phyloP scores from a whole-genome alignment of 2,329 filamentous ascomycete genomes.

The Sarocladium strictum region DNA sequence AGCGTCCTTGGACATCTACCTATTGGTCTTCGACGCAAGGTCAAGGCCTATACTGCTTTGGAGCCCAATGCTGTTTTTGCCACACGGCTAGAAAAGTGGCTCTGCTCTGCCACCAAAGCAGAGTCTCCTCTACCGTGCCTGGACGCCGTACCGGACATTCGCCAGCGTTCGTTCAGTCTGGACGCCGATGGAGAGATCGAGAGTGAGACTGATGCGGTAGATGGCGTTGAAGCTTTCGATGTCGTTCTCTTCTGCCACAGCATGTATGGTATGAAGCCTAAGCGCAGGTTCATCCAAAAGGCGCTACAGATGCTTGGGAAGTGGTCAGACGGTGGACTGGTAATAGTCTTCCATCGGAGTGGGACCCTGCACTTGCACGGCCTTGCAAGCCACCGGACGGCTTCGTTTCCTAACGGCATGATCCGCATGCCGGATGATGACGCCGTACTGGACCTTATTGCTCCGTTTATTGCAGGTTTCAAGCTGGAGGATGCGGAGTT shows the following conservation, averaged over 20 bases:
- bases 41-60: conserved; percentile 47
- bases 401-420: conserved; percentile 38
- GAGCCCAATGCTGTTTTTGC: conserved; percentile 47
- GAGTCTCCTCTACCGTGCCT: conserved; percentile 35
- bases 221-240: conserved; percentile 38
- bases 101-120: conserved; percentile 23
- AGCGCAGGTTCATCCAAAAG: conserved; percentile 36
- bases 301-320: conserved; percentile 42
- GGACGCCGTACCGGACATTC: conserved; percentile 30
- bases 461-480: conserved; percentile 45
- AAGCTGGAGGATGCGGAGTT: conserved; percentile 22
- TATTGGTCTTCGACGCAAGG: conserved; percentile 28
- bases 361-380: conserved; percentile 35
- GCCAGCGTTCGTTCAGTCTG: conserved; percentile 30
- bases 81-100: conserved; percentile 33
- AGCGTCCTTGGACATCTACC: conserved; percentile 48
- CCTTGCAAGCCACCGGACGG: conserved; percentile 41
- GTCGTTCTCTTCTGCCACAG: conserved; percentile 58
- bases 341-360: conserved; percentile 52
- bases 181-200: conserved; percentile 16
- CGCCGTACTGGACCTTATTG: conserved; percentile 41
- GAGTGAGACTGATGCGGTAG: conserved; percentile 14
- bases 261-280: conserved; percentile 53
- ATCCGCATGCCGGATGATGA: conserved; percentile 39
- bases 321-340: conserved; percentile 31